Evolutionary conservation across 2,329 filamentous ascomycete genomes (phyloP).

Genomic region (Trichoderma hamatum): DNA sequence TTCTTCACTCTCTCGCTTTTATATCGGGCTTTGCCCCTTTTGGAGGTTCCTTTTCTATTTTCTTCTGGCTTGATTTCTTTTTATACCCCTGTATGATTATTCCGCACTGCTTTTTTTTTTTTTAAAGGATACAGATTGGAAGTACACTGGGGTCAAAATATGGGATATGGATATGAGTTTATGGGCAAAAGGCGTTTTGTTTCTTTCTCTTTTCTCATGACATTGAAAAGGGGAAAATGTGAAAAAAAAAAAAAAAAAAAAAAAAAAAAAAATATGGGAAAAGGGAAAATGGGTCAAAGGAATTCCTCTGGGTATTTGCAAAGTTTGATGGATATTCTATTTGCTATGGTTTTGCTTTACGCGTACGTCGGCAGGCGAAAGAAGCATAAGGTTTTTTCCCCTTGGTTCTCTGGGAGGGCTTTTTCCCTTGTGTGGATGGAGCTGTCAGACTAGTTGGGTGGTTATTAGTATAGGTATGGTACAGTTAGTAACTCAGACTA

Average conservation of each 20-base stretch:
- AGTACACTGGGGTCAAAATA: not conserved
- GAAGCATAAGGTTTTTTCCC: not conserved
- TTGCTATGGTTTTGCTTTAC: not conserved
- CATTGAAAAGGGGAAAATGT: too few relatives aligned
- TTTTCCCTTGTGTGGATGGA: not conserved
- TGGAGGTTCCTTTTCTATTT: not conserved
- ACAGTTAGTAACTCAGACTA: not conserved
- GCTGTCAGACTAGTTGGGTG: not conserved
- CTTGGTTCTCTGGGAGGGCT: not conserved
- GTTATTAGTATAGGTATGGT: not conserved
- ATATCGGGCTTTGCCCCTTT: not conserved
- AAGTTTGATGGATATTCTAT: not conserved
- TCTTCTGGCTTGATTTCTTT: not conserved
- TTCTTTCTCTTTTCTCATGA: not conserved
- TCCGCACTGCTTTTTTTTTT: not conserved
- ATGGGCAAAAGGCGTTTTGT: not conserved
- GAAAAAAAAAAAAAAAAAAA: too few relatives aligned
- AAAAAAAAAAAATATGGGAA: too few relatives aligned
- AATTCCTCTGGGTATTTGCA: not conserved
- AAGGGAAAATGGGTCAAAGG: too few relatives aligned
- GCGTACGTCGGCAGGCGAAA: not conserved
- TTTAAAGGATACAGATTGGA: not conserved
- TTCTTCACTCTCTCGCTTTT: too few relatives aligned
- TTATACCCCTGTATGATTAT: not conserved
- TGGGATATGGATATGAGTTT: not conserved